Evolutionary conservation across 129 eudicot genomes (phyloP).

Genomic region (Dittrichia graveolens): DNA sequence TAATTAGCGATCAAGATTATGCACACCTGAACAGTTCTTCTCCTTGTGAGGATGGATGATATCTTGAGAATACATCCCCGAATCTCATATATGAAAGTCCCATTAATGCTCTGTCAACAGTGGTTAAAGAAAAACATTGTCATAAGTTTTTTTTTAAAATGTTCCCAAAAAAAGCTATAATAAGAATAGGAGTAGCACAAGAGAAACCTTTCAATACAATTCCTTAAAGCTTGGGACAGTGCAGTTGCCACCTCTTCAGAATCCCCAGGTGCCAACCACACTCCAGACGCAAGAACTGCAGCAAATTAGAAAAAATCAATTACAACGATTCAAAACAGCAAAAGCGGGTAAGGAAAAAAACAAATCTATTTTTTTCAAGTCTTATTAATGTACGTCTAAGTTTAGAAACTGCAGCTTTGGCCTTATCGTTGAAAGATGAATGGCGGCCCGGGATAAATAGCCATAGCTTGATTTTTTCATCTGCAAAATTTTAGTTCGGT

Average conservation of each 20-base stretch:
- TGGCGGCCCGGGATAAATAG: conserved; percentile 93
- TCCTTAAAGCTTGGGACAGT: conserved; percentile 88
- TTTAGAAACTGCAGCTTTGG: conserved; percentile 71
- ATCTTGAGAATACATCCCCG: conserved; percentile 89
- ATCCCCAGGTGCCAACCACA: conserved; percentile 97
- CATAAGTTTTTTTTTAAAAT: conserved; percentile 12
- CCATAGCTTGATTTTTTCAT: conserved; percentile 98
- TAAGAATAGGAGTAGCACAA: conserved; percentile 7
- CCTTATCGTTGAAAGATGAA: conserved; percentile 64
- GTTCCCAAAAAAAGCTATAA: conserved; percentile 2
- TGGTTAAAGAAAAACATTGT: not conserved
- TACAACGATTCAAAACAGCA: conserved; percentile 15
- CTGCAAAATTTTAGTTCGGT: conserved; percentile 37
- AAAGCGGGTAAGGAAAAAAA: not conserved
- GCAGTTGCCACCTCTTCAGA: conserved; percentile 98
- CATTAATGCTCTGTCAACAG: conserved; percentile 63
- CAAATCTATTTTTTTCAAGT: not conserved
- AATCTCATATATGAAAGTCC: conserved; percentile 87
- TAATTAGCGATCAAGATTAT: not conserved
- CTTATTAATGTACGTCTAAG: conserved; percentile 62
- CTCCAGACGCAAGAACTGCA: conserved; percentile 88
- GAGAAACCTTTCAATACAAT: conserved; percentile 84
- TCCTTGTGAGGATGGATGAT: conserved; percentile 75
- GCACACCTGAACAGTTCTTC: conserved; percentile 87
- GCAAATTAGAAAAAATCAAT: conserved; percentile 14